Evolutionary conservation across 345 rosid genomes (phyloP).

Genomic region (Boechera divaricarpa): DNA sequence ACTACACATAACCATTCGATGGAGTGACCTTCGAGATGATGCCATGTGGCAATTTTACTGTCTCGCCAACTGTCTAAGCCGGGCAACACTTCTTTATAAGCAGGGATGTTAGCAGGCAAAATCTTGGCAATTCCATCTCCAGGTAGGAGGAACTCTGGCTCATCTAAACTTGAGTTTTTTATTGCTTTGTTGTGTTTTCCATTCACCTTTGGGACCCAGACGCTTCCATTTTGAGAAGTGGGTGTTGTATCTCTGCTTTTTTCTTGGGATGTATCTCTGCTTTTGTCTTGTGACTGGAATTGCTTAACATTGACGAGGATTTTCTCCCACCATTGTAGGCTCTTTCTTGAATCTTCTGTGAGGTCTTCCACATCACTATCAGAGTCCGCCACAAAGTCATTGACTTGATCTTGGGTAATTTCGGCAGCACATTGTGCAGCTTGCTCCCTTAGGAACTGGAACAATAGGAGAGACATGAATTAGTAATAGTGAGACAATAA

Average conservation of each 20-base stretch:
- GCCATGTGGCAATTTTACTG: slow-evolving; percentile 88
- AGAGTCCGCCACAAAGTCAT: slow-evolving; percentile 77
- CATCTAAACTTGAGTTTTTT: slow-evolving; percentile 53
- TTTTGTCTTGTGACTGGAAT: slow-evolving; percentile 51
- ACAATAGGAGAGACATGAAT: slow-evolving; percentile 36
- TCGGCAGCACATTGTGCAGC: slow-evolving; percentile 81
- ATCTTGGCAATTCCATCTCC: slow-evolving; percentile 72
- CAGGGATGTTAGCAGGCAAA: slow-evolving; percentile 68
- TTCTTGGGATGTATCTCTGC: slow-evolving; percentile 47
- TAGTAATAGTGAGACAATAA: slow-evolving; percentile 16
- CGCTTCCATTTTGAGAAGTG: slow-evolving; percentile 48
- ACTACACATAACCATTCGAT: slow-evolving; percentile 90
- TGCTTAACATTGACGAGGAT: slow-evolving; percentile 60
- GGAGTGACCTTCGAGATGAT: slow-evolving; percentile 88
- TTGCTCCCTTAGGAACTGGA: slow-evolving; percentile 93
- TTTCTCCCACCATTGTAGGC: slow-evolving; percentile 72
- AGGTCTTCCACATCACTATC: slow-evolving; percentile 68
- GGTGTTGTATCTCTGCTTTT: slow-evolving; percentile 48
- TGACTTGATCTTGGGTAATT: slow-evolving; percentile 73
- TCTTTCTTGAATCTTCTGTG: slow-evolving; percentile 50
- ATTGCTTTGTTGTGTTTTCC: slow-evolving; percentile 81
- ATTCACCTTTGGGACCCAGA: slow-evolving; percentile 75
- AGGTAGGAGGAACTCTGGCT: slow-evolving; percentile 52
- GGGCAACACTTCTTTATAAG: slow-evolving; percentile 79
- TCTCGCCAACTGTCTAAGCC: slow-evolving; percentile 89